Evolutionary conservation across 2,329 filamentous ascomycete species (phyloP).

Genomic region (Ophiostoma populinum): DNA sequence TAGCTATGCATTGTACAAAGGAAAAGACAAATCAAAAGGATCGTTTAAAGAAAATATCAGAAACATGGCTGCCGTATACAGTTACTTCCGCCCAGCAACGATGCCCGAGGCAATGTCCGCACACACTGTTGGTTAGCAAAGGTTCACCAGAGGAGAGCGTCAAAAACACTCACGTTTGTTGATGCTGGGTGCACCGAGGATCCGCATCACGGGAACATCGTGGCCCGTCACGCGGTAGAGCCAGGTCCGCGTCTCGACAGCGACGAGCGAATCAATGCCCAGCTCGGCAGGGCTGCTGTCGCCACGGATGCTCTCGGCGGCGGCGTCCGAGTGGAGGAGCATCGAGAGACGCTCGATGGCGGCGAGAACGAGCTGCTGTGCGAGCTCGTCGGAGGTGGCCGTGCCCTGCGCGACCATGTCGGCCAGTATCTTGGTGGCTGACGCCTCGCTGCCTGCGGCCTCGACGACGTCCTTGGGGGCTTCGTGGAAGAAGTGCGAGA

Average conservation of each 20-base stretch:
- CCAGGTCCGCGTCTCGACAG: conserved; percentile 27
- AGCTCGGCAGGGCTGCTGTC: conserved; percentile 20
- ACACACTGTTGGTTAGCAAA: neutral
- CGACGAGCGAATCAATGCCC: conserved; percentile 24
- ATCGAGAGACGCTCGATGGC: conserved; percentile 17
- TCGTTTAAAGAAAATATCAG: too few relatives aligned
- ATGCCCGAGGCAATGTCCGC: neutral
- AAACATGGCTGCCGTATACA: too few relatives aligned
- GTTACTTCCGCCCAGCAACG: neutral
- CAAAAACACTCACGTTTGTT: conserved; percentile 7
- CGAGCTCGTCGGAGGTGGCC: conserved; percentile 11
- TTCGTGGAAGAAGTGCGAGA: conserved; percentile 27
- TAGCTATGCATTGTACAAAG: too few relatives aligned
- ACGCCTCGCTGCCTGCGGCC: neutral
- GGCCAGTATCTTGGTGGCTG: conserved; percentile 14
- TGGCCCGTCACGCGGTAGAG: conserved; percentile 23
- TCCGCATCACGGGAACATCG: conserved; percentile 28
- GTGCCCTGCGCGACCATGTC: conserved; percentile 6
- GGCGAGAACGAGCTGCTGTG: conserved; percentile 12
- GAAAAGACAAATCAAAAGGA: too few relatives aligned
- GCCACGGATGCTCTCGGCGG: conserved; percentile 12
- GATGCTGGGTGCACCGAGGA: conserved; percentile 20
- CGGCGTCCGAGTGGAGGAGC: conserved; percentile 15
- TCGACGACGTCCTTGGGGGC: neutral
- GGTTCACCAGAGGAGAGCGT: too few relatives aligned